These are phyloP conservation scores for Fusarium sp. DNA, from an alignment of 2,329 filamentous ascomycete species.

Conservation along the genomic window DNA sequence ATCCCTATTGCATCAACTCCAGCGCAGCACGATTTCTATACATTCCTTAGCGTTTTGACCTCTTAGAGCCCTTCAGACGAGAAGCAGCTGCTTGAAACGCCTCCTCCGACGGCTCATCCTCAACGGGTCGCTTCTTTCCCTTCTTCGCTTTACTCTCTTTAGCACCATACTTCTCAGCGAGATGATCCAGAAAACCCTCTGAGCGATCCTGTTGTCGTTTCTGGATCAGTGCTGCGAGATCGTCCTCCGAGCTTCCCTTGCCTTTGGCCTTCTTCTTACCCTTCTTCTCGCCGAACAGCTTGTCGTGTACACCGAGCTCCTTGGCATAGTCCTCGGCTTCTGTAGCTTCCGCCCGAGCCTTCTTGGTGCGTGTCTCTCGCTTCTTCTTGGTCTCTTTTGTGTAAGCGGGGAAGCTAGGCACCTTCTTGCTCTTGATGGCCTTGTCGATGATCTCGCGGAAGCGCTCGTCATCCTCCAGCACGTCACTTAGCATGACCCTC, in stretches of 20 bases:
- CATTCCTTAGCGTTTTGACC: constrained; percentile 36
- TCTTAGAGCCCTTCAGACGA: constrained; percentile 56
- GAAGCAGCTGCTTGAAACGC: constrained; percentile 70
- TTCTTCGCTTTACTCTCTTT: constrained; percentile 61
- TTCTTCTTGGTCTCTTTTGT: constrained; percentile 78
- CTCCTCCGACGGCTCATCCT: constrained; percentile 75
- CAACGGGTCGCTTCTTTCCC: constrained; percentile 66
- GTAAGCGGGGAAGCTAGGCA: constrained; percentile 77
- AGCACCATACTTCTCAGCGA: constrained; percentile 82
- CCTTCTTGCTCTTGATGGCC: constrained; percentile 78
- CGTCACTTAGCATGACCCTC: constrained; percentile 86
- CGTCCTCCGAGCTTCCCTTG: constrained; percentile 62
- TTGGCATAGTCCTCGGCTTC: constrained; percentile 83
- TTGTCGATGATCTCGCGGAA: constrained; percentile 85
- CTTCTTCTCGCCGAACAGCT: constrained; percentile 70
- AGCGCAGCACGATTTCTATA: constrained; percentile 1
- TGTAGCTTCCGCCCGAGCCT: constrained; percentile 74
- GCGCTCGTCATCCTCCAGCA: constrained; percentile 85
- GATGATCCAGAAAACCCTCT: constrained; percentile 74
- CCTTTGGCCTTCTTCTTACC: constrained; percentile 58
- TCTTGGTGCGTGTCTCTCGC: constrained; percentile 69
- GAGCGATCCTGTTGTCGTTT: constrained; percentile 74
- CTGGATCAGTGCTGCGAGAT: constrained; percentile 80
- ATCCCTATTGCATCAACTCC: constrained; percentile 1
- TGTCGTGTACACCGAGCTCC: constrained; percentile 80